Conservation (phyloP, 164 flowering plant genomes). For the Echeveria elegans region DNA sequence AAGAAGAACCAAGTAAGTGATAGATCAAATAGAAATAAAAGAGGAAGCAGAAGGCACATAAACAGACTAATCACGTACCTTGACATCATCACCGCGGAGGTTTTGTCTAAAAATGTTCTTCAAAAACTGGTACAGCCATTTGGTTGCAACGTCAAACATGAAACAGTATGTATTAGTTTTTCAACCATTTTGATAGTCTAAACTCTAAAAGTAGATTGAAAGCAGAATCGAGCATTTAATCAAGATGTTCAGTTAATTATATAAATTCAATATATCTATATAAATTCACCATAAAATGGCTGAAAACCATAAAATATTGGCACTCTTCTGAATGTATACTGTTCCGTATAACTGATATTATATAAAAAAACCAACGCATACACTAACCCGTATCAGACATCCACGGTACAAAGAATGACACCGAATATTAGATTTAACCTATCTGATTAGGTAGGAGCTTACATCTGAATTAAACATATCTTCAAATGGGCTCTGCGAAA, state of each 20-base stretch:
- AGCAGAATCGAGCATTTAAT: neutral
- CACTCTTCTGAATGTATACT: conserved; percentile 19
- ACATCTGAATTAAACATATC: conserved; percentile 9
- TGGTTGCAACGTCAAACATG: neutral
- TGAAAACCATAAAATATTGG: conserved; percentile 20
- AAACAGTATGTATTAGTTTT: neutral
- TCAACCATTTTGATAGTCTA: neutral
- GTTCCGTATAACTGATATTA: conserved; percentile 28
- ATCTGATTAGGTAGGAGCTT: neutral
- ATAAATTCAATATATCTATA: neutral
- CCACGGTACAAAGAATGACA: neutral
- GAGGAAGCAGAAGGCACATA: neutral
- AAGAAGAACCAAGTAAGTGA: too few relatives aligned
- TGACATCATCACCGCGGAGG: conserved; percentile 46
- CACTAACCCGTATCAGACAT: neutral
- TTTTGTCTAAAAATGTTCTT: neutral
- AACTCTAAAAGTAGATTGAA: neutral
- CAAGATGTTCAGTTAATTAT: neutral
- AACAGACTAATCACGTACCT: conserved; percentile 25
- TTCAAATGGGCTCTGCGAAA: conserved; percentile 8
- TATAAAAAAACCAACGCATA: neutral
- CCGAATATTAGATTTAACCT: neutral
- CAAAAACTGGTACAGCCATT: neutral
- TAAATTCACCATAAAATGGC: neutral
- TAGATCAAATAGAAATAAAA: neutral